These are phyloP conservation scores for Smallanthus sonchifolius DNA, from an alignment of 129 eudicot genomes.

Conservation along the genomic window DNA sequence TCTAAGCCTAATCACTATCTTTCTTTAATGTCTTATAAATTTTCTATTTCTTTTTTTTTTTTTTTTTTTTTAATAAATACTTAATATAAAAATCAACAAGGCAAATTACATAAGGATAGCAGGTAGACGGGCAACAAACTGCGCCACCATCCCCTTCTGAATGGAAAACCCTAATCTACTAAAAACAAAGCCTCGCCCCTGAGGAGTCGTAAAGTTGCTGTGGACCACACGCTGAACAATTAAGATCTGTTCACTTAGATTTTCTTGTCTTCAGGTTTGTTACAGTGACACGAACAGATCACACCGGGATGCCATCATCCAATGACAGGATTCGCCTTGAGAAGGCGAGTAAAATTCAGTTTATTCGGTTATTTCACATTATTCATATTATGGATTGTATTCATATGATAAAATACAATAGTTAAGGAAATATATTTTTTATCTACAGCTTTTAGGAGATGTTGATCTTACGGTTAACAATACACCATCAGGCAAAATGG, in stretches of 20 bases:
- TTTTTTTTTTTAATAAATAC: no score
- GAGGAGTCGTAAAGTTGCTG: no score
- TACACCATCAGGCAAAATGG: constrained; percentile 24
- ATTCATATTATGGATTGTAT: neutral
- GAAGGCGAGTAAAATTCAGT: constrained; percentile 40
- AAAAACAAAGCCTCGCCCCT: no score
- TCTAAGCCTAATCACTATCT: neutral
- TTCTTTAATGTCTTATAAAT: neutral
- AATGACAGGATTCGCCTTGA: constrained; percentile 63
- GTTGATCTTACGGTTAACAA: constrained; percentile 42
- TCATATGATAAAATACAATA: neutral
- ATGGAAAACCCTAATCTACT: no score
- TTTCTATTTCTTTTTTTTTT: neutral
- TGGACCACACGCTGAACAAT: no score
- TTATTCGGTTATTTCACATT: neutral
- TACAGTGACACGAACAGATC: constrained; percentile 57
- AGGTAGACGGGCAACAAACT: no score
- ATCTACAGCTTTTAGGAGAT: constrained; percentile 70
- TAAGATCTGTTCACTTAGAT: neutral
- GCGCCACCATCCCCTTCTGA: no score
- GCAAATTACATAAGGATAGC: no score
- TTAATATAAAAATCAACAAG: no score
- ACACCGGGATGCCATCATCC: constrained; percentile 74
- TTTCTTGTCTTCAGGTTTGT: constrained; percentile 56
- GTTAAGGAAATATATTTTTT: neutral